Evolutionary conservation across 768 basidiomycete genomes (phyloP).

Genomic region (Boletus sensibilis): DNA sequence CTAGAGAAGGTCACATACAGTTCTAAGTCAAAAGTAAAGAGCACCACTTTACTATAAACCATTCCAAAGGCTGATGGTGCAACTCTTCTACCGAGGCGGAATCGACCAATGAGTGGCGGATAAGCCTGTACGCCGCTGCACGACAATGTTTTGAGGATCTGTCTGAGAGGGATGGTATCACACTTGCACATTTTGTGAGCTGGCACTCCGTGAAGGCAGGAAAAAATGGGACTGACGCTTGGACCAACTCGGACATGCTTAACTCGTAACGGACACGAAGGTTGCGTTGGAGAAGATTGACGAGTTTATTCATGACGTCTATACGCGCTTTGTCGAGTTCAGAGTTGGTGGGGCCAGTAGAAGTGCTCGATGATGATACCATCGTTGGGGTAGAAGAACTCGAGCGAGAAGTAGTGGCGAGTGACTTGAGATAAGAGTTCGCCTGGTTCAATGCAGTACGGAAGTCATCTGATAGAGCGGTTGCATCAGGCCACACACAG

Average conservation of each 20-base stretch:
- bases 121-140: slow-evolving; percentile 78
- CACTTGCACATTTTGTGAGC: slow-evolving; percentile 44
- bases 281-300: slow-evolving; percentile 64
- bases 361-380: slow-evolving; percentile 39
- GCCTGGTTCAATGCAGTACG: slow-evolving; percentile 70
- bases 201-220: slow-evolving; percentile 1
- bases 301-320: slow-evolving; percentile 63
- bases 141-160: slow-evolving; percentile 67
- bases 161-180: slow-evolving; percentile 80
- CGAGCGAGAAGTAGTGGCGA: slow-evolving; percentile 46
- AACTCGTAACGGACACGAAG: slow-evolving; percentile 77
- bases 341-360: slow-evolving; percentile 31
- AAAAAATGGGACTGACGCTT: slow-evolving; percentile 54
- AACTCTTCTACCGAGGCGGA: slow-evolving; percentile 65
- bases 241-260: slow-evolving; percentile 64
- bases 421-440: slow-evolving; percentile 52
- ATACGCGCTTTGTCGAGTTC: slow-evolving; percentile 57
- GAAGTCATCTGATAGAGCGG: slow-evolving; percentile 57
- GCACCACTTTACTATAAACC: slow-evolving; percentile 86
- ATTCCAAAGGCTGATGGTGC: slow-evolving; percentile 68
- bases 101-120: slow-evolving; percentile 79
- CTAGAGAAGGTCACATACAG: slow-evolving; percentile 38
- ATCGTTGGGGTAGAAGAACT: slow-evolving; percentile 34
- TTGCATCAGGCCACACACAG: slow-evolving; percentile 5
- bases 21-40: not conserved